Percentiles rank a stretch among this genome's conserved stretches.
phyloP scores from a whole-genome alignment of 352 stramenopile species.

The Pythium vanterpoolii region DNA sequence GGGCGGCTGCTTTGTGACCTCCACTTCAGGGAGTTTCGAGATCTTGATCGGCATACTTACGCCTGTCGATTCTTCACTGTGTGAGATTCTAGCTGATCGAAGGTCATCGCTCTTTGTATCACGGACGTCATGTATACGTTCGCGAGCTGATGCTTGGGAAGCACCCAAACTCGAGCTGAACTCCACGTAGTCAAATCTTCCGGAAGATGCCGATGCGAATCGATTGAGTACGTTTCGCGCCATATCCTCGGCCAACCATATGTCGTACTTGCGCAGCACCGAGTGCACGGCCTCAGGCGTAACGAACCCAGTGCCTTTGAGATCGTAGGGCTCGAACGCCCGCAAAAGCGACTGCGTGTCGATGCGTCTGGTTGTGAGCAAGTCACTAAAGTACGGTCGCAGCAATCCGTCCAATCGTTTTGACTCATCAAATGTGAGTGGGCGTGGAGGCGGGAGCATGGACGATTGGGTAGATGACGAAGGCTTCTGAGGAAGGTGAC shows the following conservation, averaged over 20 bases:
- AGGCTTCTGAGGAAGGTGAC: constrained; percentile 2
- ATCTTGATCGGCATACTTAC: neutral
- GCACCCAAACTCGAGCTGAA: constrained; percentile 41
- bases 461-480: neutral
- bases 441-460: constrained; percentile 9
- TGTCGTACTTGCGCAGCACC: constrained; percentile 62
- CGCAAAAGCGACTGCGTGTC: constrained; percentile 27
- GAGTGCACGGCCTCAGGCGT: constrained; percentile 56
- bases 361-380: constrained; percentile 41
- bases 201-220: constrained; percentile 39
- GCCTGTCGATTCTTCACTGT: neutral
- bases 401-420: constrained; percentile 44
- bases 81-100: neutral
- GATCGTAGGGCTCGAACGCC: constrained; percentile 59
- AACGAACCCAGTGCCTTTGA: constrained; percentile 55
- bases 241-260: constrained; percentile 44
- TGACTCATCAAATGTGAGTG: constrained; percentile 35
- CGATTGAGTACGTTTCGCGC: constrained; percentile 38
- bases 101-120: constrained; percentile 2
- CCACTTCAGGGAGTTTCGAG: constrained; percentile 3
- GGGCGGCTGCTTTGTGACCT: neutral
- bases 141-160: neutral
- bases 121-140: neutral
- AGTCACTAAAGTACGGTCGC: constrained; percentile 43
- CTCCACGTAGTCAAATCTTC: constrained; percentile 74